Conservation (phyloP, 2,329 filamentous ascomycete species). For the Zymoseptoria passerinii region DNA sequence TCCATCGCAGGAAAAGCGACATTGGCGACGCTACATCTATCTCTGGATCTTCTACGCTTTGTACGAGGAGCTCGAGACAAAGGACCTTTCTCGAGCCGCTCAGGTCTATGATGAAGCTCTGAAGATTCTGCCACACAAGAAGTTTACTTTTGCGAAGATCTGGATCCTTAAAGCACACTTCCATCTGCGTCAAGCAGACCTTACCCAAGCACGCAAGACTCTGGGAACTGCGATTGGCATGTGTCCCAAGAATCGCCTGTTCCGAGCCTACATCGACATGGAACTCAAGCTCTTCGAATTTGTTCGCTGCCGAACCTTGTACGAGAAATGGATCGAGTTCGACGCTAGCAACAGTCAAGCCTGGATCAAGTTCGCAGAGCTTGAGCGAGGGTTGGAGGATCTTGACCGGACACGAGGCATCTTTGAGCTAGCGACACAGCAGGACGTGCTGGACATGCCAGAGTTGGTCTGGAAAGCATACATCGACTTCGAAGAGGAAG, state of each 20-base stretch:
- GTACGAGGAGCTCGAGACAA: conserved; percentile 83
- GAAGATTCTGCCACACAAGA: conserved; percentile 83
- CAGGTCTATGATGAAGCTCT: conserved; percentile 89
- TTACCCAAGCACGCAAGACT: conserved; percentile 75
- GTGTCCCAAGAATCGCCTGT: conserved; percentile 93
- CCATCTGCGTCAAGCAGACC: conserved; percentile 77
- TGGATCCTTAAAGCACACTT: conserved; percentile 94
- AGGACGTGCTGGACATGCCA: conserved; percentile 86
- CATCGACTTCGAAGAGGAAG: conserved; percentile 96
- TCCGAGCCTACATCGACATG: conserved; percentile 85
- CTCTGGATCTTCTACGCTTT: conserved; percentile 96
- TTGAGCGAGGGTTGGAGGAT: conserved; percentile 87
- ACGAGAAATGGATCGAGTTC: conserved; percentile 89
- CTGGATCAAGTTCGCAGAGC: conserved; percentile 93
- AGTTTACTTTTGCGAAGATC: conserved; percentile 94
- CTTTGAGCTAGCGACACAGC: conserved; percentile 79
- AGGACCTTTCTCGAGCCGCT: conserved; percentile 67
- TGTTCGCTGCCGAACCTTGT: conserved; percentile 77
- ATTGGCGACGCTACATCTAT: conserved; percentile 96
- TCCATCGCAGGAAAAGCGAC: conserved; percentile 89
- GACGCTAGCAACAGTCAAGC: conserved; percentile 84
- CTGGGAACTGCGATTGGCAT: conserved; percentile 84
- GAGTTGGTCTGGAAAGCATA: conserved; percentile 97
- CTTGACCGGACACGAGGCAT: conserved; percentile 80
- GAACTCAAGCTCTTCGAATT: conserved; percentile 95